Evolutionary conservation across 345 rosid species (phyloP), one percentile per base, ranked within the genome.

Genomic region (Rhodomyrtus tomentosa): DNA sequence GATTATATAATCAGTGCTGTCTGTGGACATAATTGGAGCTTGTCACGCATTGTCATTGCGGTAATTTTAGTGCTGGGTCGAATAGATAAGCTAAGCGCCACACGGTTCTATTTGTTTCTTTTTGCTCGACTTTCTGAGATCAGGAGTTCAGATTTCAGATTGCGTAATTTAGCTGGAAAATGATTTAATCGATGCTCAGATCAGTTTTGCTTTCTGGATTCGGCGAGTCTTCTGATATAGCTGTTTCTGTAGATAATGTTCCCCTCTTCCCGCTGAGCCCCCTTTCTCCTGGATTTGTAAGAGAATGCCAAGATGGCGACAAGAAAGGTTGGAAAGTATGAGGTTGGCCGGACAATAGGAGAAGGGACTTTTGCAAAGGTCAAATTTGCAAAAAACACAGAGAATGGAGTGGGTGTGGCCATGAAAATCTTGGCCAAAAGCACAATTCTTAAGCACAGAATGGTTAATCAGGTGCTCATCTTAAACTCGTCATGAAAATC

Each of bases 281-380:
- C 42, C 42, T 40, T 40, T 40, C 42, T 40, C 42, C 45, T 36
- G 79, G 79, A 20, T 36, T 36, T 10, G 79, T 36, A 18, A 89
- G 88, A 85, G 42, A 81, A 82, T 76, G 24, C 52, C 82, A 84
- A 73, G 56, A 89, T 62, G 79, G 92, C 88, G 95, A 85, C 89
- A 82, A 91, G 93, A 82, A 94, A 81, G 81, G 79, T 68, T 45
- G 79, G 76, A 45, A 68, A 68, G 87, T 96, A 94, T 82, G 95
- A 96, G 90, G 91, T 96, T 27, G 98, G 98, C 18, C 89, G 98
- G 51, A 95, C 98, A 1, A 84, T 96, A 38, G 99, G 99, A 6
- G 98, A 96, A 89, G 99, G 99, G 20, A 94, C 95, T 54, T 96
- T 96, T 85, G 98, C 99, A 20, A 96, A 96, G 91, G 99, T 96